Conservation (phyloP, 2,329 filamentous ascomycete genomes). For the Ceratocystis cacaofunesta region DNA sequence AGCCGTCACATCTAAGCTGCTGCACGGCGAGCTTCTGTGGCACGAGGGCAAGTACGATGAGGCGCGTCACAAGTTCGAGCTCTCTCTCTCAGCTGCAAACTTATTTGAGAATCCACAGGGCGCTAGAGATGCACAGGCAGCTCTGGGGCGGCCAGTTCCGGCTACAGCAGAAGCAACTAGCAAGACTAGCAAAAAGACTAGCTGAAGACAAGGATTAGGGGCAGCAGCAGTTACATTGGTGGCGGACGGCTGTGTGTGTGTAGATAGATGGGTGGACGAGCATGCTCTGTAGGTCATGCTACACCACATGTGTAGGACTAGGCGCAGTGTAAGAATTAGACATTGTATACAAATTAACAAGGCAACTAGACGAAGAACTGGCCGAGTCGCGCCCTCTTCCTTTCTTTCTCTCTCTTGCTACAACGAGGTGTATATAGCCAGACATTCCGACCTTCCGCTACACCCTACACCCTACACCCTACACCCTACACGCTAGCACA, state of each 20-base stretch:
- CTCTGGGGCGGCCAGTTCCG: conserved; percentile 1
- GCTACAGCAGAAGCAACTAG: not conserved
- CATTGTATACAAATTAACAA: not conserved
- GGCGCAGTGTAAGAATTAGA: not conserved
- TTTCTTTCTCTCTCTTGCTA: too few relatives aligned
- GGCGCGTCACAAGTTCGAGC: conserved; percentile 10
- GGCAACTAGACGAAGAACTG: not conserved
- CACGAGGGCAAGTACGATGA: conserved; percentile 13
- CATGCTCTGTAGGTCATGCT: not conserved
- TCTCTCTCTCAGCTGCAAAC: conserved; percentile 9
- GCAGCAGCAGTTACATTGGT: not conserved
- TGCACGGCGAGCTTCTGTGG: conserved; percentile 15
- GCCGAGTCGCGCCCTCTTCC: not conserved
- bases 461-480: too few relatives aligned
- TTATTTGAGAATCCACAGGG: conserved; percentile 10
- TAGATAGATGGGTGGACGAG: not conserved
- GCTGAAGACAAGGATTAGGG: not conserved
- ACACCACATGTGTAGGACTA: not conserved
- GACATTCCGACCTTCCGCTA: too few relatives aligned
- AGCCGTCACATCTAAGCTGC: conserved; percentile 5
- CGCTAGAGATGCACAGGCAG: not conserved
- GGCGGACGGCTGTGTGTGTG: not conserved
- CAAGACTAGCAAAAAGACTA: not conserved
- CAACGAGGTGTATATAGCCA: too few relatives aligned
- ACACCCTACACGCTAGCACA: too few relatives aligned